Percentiles rank a stretch among this genome's conserved stretches.
Evolutionary conservation across 179 eudicot genomes (phyloP).

Genomic region (Camellia oleifera): DNA sequence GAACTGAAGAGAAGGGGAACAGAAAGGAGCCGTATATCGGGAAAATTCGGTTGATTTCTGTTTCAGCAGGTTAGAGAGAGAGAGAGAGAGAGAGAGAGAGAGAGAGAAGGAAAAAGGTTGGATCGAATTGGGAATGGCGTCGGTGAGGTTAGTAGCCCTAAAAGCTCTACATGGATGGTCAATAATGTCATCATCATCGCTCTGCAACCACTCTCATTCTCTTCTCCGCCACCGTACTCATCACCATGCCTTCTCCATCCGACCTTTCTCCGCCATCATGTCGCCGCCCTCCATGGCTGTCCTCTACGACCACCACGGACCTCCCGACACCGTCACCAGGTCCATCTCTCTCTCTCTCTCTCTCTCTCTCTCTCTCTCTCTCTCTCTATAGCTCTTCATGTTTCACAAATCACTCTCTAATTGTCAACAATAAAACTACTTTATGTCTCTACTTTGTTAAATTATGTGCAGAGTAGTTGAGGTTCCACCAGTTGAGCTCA

Average conservation of each 20-base stretch:
- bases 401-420: neutral
- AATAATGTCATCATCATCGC: neutral
- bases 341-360: constrained; percentile 15
- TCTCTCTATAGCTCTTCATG: neutral
- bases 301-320: constrained; percentile 69
- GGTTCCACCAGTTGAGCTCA: constrained; percentile 62
- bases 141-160: constrained; percentile 13
- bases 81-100: constrained; percentile 6
- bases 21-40: neutral
- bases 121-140: constrained; percentile 3
- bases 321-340: constrained; percentile 79
- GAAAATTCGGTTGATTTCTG: neutral
- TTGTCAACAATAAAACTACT: neutral
- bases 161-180: constrained; percentile 11
- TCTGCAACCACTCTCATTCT: constrained; percentile 5
- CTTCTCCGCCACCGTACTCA: constrained; percentile 18
- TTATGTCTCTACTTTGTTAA: neutral
- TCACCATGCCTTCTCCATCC: constrained; percentile 15
- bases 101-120: neutral
- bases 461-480: constrained; percentile 56
- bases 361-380: neutral
- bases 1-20: too few species aligned
- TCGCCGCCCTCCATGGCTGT: constrained; percentile 90
- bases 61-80: too few species aligned
- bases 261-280: constrained; percentile 54